phyloP scores from a whole-genome alignment of 805 yeast genomes.

The Hagleromyces aurorensis region DNA sequence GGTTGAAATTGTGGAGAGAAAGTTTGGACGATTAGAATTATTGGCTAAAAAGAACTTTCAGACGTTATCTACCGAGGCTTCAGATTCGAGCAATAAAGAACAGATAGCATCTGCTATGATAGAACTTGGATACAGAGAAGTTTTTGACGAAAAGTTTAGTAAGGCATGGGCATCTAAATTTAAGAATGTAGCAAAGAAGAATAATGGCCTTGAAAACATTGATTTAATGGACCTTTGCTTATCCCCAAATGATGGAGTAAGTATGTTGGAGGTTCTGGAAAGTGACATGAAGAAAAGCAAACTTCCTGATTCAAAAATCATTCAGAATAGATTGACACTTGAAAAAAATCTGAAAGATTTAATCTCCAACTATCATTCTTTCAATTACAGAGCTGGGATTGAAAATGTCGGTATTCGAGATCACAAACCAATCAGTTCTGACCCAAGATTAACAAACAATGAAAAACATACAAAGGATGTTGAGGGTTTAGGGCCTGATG shows the following conservation, averaged over 20 bases:
- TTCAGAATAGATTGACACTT: not conserved
- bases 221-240: not conserved
- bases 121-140: conserved; percentile 65
- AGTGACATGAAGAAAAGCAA: conserved; percentile 3
- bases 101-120: conserved; percentile 55
- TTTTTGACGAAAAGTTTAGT: conserved; percentile 37
- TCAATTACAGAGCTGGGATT: conserved; percentile 82
- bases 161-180: conserved; percentile 41
- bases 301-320: conserved; percentile 9
- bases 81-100: conserved; percentile 7
- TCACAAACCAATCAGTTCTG: conserved; percentile 70
- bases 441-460: conserved; percentile 68
- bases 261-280: conserved; percentile 2
- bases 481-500: conserved; percentile 68
- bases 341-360: conserved; percentile 1
- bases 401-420: conserved; percentile 83
- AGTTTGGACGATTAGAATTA: conserved; percentile 41
- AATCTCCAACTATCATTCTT: conserved; percentile 39
- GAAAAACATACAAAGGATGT: conserved; percentile 64
- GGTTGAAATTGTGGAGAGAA: conserved; percentile 71
- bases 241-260: not conserved
- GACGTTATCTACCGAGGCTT: conserved; percentile 16
- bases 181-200: conserved; percentile 28
- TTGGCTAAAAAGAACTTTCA: conserved; percentile 28
- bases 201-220: conserved; percentile 7